Evolutionary conservation across 371 early-diverging fungal genomes (phyloP), one percentile per base, ranked within the genome.

Genomic region (Syncephalastrum contaminatum): DNA sequence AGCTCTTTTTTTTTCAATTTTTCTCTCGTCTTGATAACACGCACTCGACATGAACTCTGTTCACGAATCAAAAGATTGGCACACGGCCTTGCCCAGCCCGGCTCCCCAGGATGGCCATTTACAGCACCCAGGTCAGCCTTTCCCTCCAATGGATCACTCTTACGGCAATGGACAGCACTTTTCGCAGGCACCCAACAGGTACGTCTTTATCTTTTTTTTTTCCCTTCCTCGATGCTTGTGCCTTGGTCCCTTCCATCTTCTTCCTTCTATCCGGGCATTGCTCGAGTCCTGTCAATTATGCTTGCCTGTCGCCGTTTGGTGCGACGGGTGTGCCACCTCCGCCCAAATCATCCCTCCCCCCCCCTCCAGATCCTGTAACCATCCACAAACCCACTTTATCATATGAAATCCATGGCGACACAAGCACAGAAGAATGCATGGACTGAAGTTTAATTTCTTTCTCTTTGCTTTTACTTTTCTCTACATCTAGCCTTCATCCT

Each of bases 11-110:
- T 16, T 47, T 27, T 40, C 48, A 27, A 21, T 56, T 41, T 42
- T 15, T 14, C 20, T 40, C 58, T 50, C 51, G 48, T 45, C 43
- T 36, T 42, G 47, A 25, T 54, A 30, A 2, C 36, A 30, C 36
- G 10, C 36, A 8, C 36, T 30, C 36, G 36, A 30, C 36, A 74
- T 74, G 74, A 74, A 70, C 49, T 62, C 74, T 40, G 48, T 65
- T 14, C 68, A 66, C 55, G 67, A 70, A 41, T 27, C 63, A 45
- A 74, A 70, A 66, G 71, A 74, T 20, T 74, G 74, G 74, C 71
- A 70, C 10, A 62, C 69, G 64, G 55, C 56, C 12, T 67, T 68
- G 42, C 70, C 68, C 13, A 62, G 64, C 45, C 60, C 64, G 15
- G 62, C 62, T 15, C 53, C 59, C 20, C 47, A 57, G 43, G 67